phyloP scores from a whole-genome alignment of 2,329 filamentous ascomycete genomes.

The Sporothrix phasma region DNA sequence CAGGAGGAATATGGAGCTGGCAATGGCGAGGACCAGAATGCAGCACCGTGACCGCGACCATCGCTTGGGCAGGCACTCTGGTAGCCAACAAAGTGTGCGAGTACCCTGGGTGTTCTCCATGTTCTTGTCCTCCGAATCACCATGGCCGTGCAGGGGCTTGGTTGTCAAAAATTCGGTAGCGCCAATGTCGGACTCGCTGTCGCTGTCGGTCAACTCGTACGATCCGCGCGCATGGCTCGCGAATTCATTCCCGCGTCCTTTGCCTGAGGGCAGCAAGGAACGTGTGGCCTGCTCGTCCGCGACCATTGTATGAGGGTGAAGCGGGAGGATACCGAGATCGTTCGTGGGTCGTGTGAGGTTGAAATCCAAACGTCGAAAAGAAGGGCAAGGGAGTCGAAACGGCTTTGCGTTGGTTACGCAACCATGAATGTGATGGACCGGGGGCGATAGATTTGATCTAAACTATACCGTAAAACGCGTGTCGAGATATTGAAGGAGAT shows the following conservation, averaged over 20 bases:
- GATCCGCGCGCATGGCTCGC: background rate
- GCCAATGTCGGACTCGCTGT: constrained; percentile 23
- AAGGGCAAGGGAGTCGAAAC: background rate
- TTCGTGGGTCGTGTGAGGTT: background rate
- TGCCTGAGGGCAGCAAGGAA: background rate
- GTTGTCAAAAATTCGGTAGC: constrained; percentile 25
- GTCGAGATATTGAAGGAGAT: background rate
- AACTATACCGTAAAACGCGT: too few relatives aligned
- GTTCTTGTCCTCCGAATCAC: background rate
- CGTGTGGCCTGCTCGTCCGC: constrained; percentile 3
- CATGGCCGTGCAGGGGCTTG: constrained; percentile 15
- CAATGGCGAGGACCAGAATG: constrained; percentile 25
- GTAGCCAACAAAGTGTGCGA: background rate
- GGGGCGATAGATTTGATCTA: too few relatives aligned
- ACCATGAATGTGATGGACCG: too few relatives aligned
- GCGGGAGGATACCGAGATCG: background rate
- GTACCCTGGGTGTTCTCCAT: background rate
- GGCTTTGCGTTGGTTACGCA: background rate
- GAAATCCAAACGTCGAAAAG: background rate
- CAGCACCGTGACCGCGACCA: constrained; percentile 28
- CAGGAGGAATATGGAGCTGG: constrained; percentile 29
- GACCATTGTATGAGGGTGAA: background rate
- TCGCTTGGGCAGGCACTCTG: constrained; percentile 20
- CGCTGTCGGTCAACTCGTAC: constrained; percentile 18
- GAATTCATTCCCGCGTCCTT: too few relatives aligned